Percentiles rank a stretch among this genome's conserved stretches.
These are phyloP conservation scores for Suillus subalutaceus DNA, from an alignment of 768 basidiomycete genomes.

Conservation along the genomic window DNA sequence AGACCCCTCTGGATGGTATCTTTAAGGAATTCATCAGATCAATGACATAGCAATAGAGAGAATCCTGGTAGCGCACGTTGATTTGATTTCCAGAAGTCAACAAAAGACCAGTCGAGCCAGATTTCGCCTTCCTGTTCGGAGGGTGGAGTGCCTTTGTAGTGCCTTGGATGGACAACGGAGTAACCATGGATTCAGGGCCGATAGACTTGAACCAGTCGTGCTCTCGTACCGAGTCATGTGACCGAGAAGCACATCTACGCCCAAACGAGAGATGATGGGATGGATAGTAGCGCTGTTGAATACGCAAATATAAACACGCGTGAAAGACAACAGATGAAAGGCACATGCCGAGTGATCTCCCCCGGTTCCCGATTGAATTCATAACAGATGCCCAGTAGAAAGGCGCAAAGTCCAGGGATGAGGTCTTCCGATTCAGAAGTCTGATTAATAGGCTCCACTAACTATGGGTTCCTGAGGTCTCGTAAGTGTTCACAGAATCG, in stretches of 20 bases:
- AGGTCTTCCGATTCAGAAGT: conserved; percentile 84
- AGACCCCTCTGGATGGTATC: conserved; percentile 80
- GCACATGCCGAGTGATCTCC: conserved; percentile 86
- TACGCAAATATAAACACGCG: neutral
- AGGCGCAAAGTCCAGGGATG: conserved; percentile 88
- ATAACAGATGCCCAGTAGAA: conserved; percentile 92
- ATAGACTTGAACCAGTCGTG: conserved; percentile 92
- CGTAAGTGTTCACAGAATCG: neutral
- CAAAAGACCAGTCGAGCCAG: conserved; percentile 98
- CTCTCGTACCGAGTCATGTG: conserved; percentile 88
- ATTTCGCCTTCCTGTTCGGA: conserved; percentile 74
- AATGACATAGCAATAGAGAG: neutral
- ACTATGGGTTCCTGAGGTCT: conserved; percentile 44
- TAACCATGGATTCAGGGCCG: conserved; percentile 81
- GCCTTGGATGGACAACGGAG: conserved; percentile 47
- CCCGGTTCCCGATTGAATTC: conserved; percentile 96
- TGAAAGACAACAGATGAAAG: neutral
- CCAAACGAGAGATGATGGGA: conserved; percentile 87
- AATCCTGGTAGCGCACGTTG: conserved; percentile 62
- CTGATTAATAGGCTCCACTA: conserved; percentile 95
- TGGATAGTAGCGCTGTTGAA: conserved; percentile 73
- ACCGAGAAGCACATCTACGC: conserved; percentile 85
- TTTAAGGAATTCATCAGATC: conserved; percentile 28
- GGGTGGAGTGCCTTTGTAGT: conserved; percentile 18
- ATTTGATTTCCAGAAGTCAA: conserved; percentile 99